A percentile compares a stretch with the other conserved stretches of the same genome.
Evolutionary conservation across 1,284 basidiomycete species (phyloP).

Genomic region (Ceratobasidium sp.): DNA sequence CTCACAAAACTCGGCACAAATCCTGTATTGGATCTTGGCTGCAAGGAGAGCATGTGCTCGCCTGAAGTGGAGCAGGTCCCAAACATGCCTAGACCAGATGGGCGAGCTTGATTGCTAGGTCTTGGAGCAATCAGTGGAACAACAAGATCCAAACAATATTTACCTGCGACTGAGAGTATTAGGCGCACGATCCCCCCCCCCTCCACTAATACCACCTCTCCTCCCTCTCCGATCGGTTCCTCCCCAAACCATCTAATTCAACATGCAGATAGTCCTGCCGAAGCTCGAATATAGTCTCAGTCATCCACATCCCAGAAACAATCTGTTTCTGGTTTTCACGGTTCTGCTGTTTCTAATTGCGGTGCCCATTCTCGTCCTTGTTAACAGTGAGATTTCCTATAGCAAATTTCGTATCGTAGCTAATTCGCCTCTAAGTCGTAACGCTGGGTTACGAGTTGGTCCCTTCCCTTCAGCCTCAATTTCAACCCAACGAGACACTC

Average conservation of each 20-base stretch:
- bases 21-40: no score
- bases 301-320: constrained; percentile 16
- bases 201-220: no score
- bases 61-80: no score
- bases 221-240: no score
- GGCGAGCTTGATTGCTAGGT: no score
- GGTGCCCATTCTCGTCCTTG: constrained; percentile 5
- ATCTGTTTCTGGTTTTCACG: constrained; percentile 1
- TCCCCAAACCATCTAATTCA: background rate
- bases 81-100: no score
- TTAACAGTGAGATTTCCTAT: constrained; percentile 12
- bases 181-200: no score
- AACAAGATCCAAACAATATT: no score
- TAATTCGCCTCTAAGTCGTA: background rate
- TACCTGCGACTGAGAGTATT: no score
- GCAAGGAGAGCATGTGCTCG: no score
- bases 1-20: no score
- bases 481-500: background rate
- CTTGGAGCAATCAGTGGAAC: no score
- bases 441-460: constrained; percentile 23
- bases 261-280: background rate
- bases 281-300: constrained; percentile 17
- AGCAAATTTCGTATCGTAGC: background rate
- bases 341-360: background rate
- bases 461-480: constrained; percentile 10